phyloP scores from a whole-genome alignment of 1,284 basidiomycete species.

The Taiwanofungus camphoratus region DNA sequence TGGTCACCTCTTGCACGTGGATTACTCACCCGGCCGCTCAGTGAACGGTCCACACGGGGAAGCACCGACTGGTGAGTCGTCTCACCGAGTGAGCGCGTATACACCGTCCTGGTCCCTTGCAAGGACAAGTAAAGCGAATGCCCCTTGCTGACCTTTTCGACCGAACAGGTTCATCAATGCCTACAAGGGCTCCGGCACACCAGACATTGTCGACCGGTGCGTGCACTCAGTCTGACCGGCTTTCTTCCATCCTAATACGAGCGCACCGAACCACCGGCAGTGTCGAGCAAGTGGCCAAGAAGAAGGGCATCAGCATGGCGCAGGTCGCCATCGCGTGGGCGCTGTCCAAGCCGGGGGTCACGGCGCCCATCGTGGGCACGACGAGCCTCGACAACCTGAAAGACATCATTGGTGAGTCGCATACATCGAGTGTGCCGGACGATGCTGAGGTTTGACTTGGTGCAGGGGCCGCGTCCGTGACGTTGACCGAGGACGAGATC shows the following conservation, averaged over 20 bases:
- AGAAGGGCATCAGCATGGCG: conserved; percentile 26
- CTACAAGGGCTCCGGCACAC: conserved; percentile 12
- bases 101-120: neutral
- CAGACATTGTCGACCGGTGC: conserved; percentile 13
- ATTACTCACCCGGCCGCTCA: conserved; percentile 29
- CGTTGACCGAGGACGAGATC: conserved; percentile 16
- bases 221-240: neutral
- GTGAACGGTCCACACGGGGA: conserved; percentile 20
- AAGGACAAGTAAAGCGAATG: neutral
- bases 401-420: conserved; percentile 40
- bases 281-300: conserved; percentile 40
- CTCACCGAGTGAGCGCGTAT: neutral
- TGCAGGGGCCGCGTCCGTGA: conserved; percentile 25
- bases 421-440: neutral
- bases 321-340: conserved; percentile 47
- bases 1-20: conserved; percentile 39
- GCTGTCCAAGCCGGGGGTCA: conserved; percentile 29
- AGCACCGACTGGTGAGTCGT: conserved; percentile 16
- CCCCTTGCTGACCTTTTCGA: neutral
- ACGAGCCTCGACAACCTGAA: conserved; percentile 44
- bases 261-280: conserved; percentile 11
- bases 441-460: neutral
- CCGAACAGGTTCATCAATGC: conserved; percentile 12
- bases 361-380: conserved; percentile 50
- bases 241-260: neutral